Conservation (phyloP, 2,329 filamentous ascomycete genomes). For the Colletotrichum sp. region DNA sequence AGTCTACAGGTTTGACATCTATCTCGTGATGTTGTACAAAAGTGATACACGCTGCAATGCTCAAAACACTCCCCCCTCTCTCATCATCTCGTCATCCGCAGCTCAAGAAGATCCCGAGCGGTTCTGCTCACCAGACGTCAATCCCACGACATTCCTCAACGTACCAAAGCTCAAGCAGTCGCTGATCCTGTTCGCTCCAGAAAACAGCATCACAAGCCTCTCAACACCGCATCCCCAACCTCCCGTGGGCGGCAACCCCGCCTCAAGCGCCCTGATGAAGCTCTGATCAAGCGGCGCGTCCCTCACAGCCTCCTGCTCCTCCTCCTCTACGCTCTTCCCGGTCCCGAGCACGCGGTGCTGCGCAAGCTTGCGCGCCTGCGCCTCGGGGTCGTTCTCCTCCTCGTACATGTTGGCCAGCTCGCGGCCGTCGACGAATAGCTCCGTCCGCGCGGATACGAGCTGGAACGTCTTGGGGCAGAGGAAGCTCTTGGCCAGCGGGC, state of each 20-base stretch:
- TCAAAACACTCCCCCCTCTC: not conserved
- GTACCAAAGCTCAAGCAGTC: slow-evolving; percentile 91
- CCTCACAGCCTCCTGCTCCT: slow-evolving; percentile 40
- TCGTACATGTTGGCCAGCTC: slow-evolving; percentile 98
- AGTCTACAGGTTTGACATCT: not conserved
- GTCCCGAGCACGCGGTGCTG: slow-evolving; percentile 48
- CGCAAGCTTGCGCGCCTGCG: slow-evolving; percentile 83
- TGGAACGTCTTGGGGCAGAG: slow-evolving; percentile 71
- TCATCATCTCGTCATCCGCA: not conserved
- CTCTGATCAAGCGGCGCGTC: slow-evolving; percentile 69
- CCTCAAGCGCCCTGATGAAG: slow-evolving; percentile 84
- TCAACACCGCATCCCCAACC: slow-evolving; percentile 97
- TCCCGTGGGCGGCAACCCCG: slow-evolving; percentile 91
- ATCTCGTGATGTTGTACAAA: not conserved
- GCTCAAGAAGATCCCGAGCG: not conserved
- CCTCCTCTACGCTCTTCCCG: slow-evolving; percentile 28
- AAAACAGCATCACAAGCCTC: slow-evolving; percentile 88
- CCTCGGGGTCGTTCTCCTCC: slow-evolving; percentile 92
- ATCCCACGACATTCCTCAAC: slow-evolving; percentile 68
- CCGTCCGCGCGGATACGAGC: slow-evolving; percentile 78
- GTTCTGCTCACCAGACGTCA: slow-evolving; percentile 39
- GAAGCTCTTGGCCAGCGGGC: slow-evolving; percentile 89
- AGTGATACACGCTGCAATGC: not conserved
- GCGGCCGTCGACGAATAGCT: slow-evolving; percentile 79
- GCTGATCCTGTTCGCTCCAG: slow-evolving; percentile 76